Evolutionary conservation across 192 early-diverging fungal species (phyloP), one percentile per base, ranked within the genome.

Genomic region (Umbelopsis ramanniana): DNA sequence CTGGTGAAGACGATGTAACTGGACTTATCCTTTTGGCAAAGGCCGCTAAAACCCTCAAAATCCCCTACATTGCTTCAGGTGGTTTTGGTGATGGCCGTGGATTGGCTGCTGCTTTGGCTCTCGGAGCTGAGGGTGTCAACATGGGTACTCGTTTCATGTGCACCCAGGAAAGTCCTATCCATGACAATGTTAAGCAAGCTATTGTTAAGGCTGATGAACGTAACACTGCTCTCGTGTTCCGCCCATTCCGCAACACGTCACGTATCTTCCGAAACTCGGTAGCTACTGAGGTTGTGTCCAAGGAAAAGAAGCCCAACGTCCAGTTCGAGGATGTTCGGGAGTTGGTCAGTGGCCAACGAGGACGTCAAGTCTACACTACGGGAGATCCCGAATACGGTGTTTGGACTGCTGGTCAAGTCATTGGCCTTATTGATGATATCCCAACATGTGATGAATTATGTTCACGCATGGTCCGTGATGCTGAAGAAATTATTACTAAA

Each of bases 111-210:
- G 85, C 83, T 8, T 77, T 85, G 54, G 82, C 84, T 21, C 71
- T 86, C 6, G 84, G 86, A 38, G 83, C 86, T 53, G 79, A 82
- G 74, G 91, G 91, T 53, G 79, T 93, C 72, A 92, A 92, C 79
- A 93, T 93, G 91, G 92, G 93, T 50, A 94, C 93, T 15, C 89
- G 93, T n/a, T 94, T 94, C 86, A 88, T 94, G 90, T 90, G 89
- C 80, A 92, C 92, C 0, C 78, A 83, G 43, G 93, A 94, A 71
- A 66, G 88, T 5, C 90, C 90, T 40, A 88, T 92, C 55, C 91
- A 93, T 79, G 74, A 88, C 38, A 87, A 89, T 76, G 86, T 93
- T 82, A 94, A 94, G 81, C 80, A 91, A 63, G 78, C 79, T 37
- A 92, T 94, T 71, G 92, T 93, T 46, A 76, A 83, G 21, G 90